Evolutionary conservation across 306 rosid species (phyloP), one percentile per base, ranked within the genome.

Genomic region (Citrullus amarus): DNA sequence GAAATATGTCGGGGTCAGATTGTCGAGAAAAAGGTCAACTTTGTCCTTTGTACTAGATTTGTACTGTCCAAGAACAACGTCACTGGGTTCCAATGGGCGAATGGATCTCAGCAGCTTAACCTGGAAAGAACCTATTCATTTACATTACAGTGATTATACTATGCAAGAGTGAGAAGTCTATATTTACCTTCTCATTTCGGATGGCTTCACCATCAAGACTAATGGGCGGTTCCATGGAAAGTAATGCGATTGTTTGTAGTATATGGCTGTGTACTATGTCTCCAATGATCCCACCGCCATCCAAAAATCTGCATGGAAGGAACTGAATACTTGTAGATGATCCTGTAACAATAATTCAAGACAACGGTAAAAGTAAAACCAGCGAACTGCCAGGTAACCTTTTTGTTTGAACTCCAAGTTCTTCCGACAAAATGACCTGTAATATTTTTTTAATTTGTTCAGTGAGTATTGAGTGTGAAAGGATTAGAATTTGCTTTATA

Each of bases 211-310:
- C 97, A 71, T 88, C 88, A 36, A 93, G 93, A 87, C 93, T 89
- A 83, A 91, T 84, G 14, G 98, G 98, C 48, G 96, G 96, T 84
- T 93, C 98, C 97, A 91, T 92, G 83, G 97, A 96, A 80, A 93
- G 98, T 86, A 93, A 82, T 48, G 98, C 97, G 82, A 93, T 83
- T 71, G 94, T 90, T 84, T 92, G 97, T 77, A 93, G 93, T 75
- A 92, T 88, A 86, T 92, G 98, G 79, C 97, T 90, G 85, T 91
- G 98, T 73, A 90, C 88, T 83, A 90, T 86, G 85, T 93, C 98
- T 18, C 97, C 91, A 53, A 93, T 88, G 78, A 91, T 89, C 79
- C 98, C 98, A 78, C 90, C 89, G 79, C 91, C 89, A 68, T 92
- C 89, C 78, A 89, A 93, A 81, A 91, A 93, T 87, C 98, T 91